Evolutionary conservation across 495 filamentous ascomycete species (phyloP).

Genomic region (Neurospora tetraspora): DNA sequence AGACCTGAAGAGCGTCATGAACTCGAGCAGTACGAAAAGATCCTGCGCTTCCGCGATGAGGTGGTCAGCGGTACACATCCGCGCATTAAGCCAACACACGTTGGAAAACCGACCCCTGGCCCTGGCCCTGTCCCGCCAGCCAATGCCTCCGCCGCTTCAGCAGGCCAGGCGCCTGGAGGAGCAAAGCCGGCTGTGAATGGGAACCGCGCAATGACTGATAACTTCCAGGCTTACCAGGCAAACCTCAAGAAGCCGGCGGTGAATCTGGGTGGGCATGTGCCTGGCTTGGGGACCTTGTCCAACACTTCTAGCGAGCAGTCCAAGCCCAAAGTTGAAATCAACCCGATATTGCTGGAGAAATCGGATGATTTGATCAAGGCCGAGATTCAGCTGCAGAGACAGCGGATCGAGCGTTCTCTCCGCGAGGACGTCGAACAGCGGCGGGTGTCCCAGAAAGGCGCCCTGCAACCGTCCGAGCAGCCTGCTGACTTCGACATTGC

Average conservation of each 20-base stretch:
- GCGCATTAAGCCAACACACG: slow-evolving; percentile 34
- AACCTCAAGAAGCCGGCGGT: slow-evolving; percentile 24
- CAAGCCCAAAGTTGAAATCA: slow-evolving; percentile 44
- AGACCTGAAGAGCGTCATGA: slow-evolving; percentile 13
- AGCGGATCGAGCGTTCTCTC: slow-evolving; percentile 67
- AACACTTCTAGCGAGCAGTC: slow-evolving; percentile 12
- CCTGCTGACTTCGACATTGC: slow-evolving; percentile 65
- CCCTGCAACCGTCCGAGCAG: slow-evolving; percentile 50
- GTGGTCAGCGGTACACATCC: slow-evolving; percentile 22
- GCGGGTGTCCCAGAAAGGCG: slow-evolving; percentile 39
- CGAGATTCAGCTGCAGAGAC: slow-evolving; percentile 69
- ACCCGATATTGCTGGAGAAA: slow-evolving; percentile 75
- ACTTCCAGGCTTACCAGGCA: slow-evolving; percentile 28
- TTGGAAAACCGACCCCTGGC: slow-evolving; percentile 37
- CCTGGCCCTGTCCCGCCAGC: slow-evolving; percentile 12
- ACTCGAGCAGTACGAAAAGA: slow-evolving; percentile 22
- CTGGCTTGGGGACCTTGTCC: slow-evolving; percentile 18
- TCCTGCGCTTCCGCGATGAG: slow-evolving; percentile 29
- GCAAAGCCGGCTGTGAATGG: slow-evolving; percentile 16
- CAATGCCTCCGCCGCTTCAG: slow-evolving; percentile 15
- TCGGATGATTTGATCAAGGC: slow-evolving; percentile 75
- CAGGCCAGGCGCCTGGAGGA: slow-evolving; percentile 13
- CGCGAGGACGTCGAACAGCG: slow-evolving; percentile 64
- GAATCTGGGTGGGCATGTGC: slow-evolving; percentile 9
- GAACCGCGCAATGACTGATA: slow-evolving; percentile 22